Conservation (phyloP, 768 basidiomycete species). For the Podaxis mareebaensis region DNA sequence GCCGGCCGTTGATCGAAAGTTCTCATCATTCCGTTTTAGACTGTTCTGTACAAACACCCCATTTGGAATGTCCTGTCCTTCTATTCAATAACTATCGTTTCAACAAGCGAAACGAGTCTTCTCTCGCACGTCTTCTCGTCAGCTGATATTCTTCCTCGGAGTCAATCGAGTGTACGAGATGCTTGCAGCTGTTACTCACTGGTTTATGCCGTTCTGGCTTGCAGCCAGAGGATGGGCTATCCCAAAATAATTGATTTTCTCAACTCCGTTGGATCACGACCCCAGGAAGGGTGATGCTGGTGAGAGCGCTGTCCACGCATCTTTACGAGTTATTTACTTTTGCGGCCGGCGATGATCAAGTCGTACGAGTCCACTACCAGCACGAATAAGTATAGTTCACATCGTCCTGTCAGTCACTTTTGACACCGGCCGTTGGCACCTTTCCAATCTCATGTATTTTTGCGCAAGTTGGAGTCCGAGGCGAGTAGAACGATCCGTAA, state of each 20-base stretch:
- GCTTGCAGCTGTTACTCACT: not conserved
- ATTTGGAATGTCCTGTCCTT: not conserved
- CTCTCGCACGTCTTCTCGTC: conserved; percentile 5
- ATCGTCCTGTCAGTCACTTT: not conserved
- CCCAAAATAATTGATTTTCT: conserved; percentile 1
- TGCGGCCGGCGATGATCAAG: not conserved
- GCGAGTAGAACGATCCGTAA: not conserved
- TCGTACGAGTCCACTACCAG: not conserved
- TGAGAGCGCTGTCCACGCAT: not conserved
- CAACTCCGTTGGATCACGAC: not conserved
- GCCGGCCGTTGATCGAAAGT: not conserved
- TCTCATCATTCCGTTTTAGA: not conserved
- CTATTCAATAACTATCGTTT: not conserved
- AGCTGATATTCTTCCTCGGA: not conserved
- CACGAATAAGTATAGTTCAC: not conserved
- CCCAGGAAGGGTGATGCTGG: not conserved
- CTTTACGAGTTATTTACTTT: not conserved
- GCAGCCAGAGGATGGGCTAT: not conserved
- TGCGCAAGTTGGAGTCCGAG: not conserved
- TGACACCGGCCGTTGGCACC: not conserved
- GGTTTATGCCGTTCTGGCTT: not conserved
- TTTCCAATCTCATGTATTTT: not conserved
- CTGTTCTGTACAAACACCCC: not conserved
- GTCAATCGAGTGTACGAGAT: not conserved
- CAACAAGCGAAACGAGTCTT: not conserved